phyloP scores from a whole-genome alignment of 345 rosid genomes.

The Pugionium dolabratum region DNA sequence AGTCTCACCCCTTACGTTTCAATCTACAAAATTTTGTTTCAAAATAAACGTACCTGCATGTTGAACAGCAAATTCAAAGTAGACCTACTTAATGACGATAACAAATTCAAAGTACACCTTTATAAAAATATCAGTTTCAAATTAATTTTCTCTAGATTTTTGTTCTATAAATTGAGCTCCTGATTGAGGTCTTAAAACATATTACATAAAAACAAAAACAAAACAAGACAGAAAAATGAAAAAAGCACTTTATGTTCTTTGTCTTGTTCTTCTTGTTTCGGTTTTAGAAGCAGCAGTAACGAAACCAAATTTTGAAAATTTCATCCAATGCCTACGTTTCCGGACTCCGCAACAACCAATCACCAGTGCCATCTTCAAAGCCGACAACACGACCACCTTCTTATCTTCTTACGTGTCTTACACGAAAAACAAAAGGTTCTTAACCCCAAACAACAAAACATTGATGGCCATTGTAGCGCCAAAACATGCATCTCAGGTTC shows the following conservation, averaged over 20 bases:
- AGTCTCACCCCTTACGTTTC: not conserved
- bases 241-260: not conserved
- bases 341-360: not conserved
- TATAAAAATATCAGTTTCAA: not conserved
- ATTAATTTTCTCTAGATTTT: too few relatives aligned
- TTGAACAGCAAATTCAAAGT: not conserved
- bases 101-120: not conserved
- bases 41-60: too few relatives aligned
- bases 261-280: slow-evolving; percentile 1
- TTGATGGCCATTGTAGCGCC: not conserved
- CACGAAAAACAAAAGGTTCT: slow-evolving; percentile 8
- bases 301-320: not conserved
- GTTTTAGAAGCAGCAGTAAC: not conserved
- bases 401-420: slow-evolving; percentile 6
- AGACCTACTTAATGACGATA: not conserved
- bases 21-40: not conserved
- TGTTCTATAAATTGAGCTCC: not conserved
- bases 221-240: not conserved
- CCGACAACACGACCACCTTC: slow-evolving; percentile 1
- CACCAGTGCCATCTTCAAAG: not conserved
- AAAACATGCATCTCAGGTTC: not conserved
- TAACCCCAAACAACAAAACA: not conserved
- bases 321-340: not conserved
- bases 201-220: not conserved
- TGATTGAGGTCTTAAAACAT: not conserved